These are phyloP conservation scores for Barnettozyma vustinii DNA, from an alignment of 805 yeast genomes.

Conservation along the genomic window DNA sequence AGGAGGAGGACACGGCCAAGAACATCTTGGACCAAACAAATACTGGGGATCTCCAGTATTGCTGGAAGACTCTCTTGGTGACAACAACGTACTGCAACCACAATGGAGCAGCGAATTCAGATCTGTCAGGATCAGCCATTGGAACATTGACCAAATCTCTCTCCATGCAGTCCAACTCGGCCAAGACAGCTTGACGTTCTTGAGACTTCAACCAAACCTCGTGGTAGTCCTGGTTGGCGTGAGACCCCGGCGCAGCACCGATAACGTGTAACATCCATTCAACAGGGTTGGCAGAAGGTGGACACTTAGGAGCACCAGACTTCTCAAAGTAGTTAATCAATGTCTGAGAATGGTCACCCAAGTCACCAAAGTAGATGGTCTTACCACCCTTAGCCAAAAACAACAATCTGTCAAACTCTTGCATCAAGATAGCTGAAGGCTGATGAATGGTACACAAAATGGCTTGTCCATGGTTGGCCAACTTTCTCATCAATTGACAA, in stretches of 20 bases:
- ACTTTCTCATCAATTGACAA: conserved; percentile 52
- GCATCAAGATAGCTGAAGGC: conserved; percentile 74
- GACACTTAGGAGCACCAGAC: conserved; percentile 63
- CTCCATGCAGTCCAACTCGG: conserved; percentile 63
- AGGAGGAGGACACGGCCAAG: conserved; percentile 48
- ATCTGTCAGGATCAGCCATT: conserved; percentile 27
- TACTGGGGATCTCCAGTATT: conserved; percentile 62
- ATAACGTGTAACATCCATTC: conserved; percentile 90
- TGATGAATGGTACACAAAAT: conserved; percentile 76
- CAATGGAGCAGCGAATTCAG: conserved; percentile 40
- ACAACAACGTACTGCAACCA: conserved; percentile 40
- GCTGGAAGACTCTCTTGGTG: conserved; percentile 51
- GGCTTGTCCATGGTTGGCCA: conserved; percentile 58
- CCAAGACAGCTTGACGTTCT: conserved; percentile 52
- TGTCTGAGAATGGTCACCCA: conserved; percentile 53
- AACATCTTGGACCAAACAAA: conserved; percentile 56
- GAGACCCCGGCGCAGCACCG: conserved; percentile 80
- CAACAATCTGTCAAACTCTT: conserved; percentile 72
- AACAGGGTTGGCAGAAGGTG: conserved; percentile 70
- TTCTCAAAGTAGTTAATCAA: conserved; percentile 62
- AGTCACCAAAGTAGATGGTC: conserved; percentile 71
- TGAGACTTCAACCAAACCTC: conserved; percentile 73
- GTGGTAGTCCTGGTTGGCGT: conserved; percentile 64
- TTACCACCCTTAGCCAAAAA: conserved; percentile 67
- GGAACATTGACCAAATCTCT: conserved; percentile 41